phyloP scores from a whole-genome alignment of 352 stramenopile genomes.

The Aphanomyces astaci region DNA sequence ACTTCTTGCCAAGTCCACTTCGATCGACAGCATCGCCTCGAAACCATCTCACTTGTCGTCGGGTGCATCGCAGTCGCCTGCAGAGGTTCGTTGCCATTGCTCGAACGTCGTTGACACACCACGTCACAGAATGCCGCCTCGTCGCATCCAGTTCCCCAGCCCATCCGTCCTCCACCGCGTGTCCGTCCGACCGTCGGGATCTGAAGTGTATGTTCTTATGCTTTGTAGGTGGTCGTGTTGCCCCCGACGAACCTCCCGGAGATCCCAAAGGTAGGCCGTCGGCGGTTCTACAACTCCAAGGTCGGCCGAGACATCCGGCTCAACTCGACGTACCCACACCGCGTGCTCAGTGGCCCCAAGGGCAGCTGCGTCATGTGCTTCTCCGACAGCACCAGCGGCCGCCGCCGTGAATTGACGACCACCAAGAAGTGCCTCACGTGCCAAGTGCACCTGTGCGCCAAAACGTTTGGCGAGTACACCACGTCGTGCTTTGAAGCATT shows the following conservation, averaged over 20 bases:
- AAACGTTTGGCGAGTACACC: slow-evolving; percentile 15
- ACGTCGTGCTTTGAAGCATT: slow-evolving; percentile 18
- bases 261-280: slow-evolving; percentile 3
- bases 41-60: too few species aligned
- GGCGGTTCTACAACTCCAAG: slow-evolving; percentile 18
- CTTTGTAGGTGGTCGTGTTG: not conserved
- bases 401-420: slow-evolving; percentile 8
- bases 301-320: slow-evolving; percentile 10
- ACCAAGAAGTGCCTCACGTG: slow-evolving; percentile 4
- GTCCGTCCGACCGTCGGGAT: not conserved
- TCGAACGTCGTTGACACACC: too few species aligned
- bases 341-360: not conserved
- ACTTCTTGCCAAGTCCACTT: too few species aligned
- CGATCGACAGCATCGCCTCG: too few species aligned
- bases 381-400: slow-evolving; percentile 14
- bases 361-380: slow-evolving; percentile 18
- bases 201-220: not conserved
- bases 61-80: too few species aligned
- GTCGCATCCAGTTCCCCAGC: too few species aligned
- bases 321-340: slow-evolving; percentile 2
- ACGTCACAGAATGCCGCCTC: too few species aligned
- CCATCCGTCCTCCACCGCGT: too few species aligned
- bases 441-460: slow-evolving; percentile 11
- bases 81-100: too few species aligned
- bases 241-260: not conserved